A percentile compares a stretch with the other conserved stretches of the same genome.
Evolutionary conservation across 768 basidiomycete genomes (phyloP).

Genomic region (Pisolithus orientalis): DNA sequence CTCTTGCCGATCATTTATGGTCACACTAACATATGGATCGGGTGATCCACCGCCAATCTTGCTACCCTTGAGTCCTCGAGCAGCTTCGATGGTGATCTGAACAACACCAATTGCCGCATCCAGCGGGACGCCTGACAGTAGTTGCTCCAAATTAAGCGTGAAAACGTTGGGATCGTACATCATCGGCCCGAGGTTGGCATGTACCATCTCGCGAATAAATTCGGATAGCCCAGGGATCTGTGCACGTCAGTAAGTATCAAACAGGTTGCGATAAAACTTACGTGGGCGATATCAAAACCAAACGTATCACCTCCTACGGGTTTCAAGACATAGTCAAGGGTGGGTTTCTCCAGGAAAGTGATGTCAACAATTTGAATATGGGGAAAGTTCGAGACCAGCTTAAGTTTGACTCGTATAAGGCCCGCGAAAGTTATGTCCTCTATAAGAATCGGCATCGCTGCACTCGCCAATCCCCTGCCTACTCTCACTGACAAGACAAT

Average conservation of each 20-base stretch:
- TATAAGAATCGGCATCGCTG: constrained; percentile 81
- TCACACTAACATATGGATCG: constrained; percentile 83
- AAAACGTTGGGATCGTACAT: constrained; percentile 98
- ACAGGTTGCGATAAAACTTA: constrained; percentile 30
- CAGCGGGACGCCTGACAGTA: constrained; percentile 86
- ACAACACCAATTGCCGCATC: constrained; percentile 94
- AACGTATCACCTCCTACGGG: constrained; percentile 96
- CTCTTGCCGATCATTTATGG: constrained; percentile 73
- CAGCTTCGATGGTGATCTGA: constrained; percentile 77
- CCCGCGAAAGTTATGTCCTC: constrained; percentile 91
- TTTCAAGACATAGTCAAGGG: constrained; percentile 93
- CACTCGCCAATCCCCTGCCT: constrained; percentile 83
- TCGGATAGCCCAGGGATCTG: constrained; percentile 84
- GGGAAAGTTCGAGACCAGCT: constrained; percentile 93
- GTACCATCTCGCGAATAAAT: constrained; percentile 91
- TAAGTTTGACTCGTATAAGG: constrained; percentile 79
- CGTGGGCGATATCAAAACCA: constrained; percentile 83
- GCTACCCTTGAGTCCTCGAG: constrained; percentile 73
- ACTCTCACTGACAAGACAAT: constrained; percentile 82
- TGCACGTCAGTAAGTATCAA: constrained; percentile 7
- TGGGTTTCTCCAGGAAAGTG: constrained; percentile 85
- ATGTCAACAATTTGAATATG: constrained; percentile 90
- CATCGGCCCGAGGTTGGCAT: constrained; percentile 85
- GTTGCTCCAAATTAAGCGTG: constrained; percentile 90
- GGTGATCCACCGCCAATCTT: constrained; percentile 93